A percentile compares a stretch with the other conserved stretches of the same genome.
These are phyloP conservation scores for Venturia asperata DNA, from an alignment of 2,329 filamentous ascomycete species.

Conservation along the genomic window DNA sequence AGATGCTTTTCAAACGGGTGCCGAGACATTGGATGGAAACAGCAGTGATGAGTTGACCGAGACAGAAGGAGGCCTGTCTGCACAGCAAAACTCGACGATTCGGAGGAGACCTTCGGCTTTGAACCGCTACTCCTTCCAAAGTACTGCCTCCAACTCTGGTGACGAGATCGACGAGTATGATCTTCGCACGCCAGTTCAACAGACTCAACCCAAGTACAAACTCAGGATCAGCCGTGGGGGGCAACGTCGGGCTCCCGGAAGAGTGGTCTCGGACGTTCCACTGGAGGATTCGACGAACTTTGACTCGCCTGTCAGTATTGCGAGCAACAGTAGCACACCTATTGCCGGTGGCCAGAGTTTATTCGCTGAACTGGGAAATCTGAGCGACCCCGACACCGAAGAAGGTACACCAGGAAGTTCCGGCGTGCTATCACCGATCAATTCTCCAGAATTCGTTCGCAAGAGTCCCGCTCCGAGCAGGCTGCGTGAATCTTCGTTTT, in stretches of 20 bases:
- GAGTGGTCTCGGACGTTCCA: conserved; percentile 23
- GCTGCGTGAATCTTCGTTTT: conserved; percentile 19
- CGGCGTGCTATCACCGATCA: conserved; percentile 2
- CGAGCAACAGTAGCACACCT: conserved; percentile 36
- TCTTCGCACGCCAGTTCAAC: conserved; percentile 57
- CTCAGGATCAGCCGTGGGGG: conserved; percentile 62
- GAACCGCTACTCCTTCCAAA: conserved; percentile 65
- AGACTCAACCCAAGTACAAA: conserved; percentile 61
- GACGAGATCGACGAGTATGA: conserved; percentile 59
- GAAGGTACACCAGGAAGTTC: conserved; percentile 23
- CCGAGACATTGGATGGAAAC: conserved; percentile 62
- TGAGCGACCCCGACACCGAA: conserved; percentile 26
- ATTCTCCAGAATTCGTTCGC: conserved; percentile 27
- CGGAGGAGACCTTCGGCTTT: conserved; percentile 15
- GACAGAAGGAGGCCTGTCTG: conserved; percentile 56
- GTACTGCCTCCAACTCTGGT: conserved; percentile 80
- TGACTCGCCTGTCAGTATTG: conserved; percentile 47
- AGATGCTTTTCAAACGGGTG: conserved; percentile 91
- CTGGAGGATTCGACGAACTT: conserved; percentile 51
- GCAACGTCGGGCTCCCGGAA: conserved; percentile 33
- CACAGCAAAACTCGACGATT: conserved; percentile 2
- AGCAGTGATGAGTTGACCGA: conserved; percentile 78
- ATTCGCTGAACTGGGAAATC: conserved; percentile 25
- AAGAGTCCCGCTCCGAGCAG: conserved; percentile 11
- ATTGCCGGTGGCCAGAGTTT: conserved; percentile 55